A percentile compares a stretch with the other conserved stretches of the same genome.
These are phyloP conservation scores for Neobulgaria alba DNA, from an alignment of 2,329 filamentous ascomycete species.

Conservation along the genomic window DNA sequence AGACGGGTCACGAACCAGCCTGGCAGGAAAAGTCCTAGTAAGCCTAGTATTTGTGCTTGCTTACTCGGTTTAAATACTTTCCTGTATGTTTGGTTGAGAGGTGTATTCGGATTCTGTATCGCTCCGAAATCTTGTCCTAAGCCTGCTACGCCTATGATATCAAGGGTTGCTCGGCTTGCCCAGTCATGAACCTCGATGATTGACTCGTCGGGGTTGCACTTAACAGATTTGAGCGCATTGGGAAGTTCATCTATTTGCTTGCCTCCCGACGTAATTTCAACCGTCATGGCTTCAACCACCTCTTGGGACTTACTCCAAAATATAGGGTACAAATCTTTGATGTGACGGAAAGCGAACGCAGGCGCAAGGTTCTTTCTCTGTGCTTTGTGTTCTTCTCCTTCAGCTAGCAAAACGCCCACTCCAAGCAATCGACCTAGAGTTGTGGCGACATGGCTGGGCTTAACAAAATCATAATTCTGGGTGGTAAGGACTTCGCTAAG, in stretches of 20 bases:
- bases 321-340: constrained; percentile 74
- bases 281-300: constrained; percentile 53
- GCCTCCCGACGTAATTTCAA: constrained; percentile 35
- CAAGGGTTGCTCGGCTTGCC: constrained; percentile 60
- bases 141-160: constrained; percentile 67
- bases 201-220: constrained; percentile 25
- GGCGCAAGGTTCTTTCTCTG: constrained; percentile 74
- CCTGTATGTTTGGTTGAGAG: constrained; percentile 50
- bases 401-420: constrained; percentile 66
- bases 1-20: constrained; percentile 51
- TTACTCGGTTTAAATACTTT: constrained; percentile 44
- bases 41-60: constrained; percentile 44
- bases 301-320: constrained; percentile 76
- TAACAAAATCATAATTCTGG: constrained; percentile 62
- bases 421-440: constrained; percentile 58
- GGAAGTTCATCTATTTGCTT: constrained; percentile 27
- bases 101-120: constrained; percentile 49
- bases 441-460: constrained; percentile 45
- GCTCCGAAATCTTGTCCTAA: constrained; percentile 64
- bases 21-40: constrained; percentile 56
- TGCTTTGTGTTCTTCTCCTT: constrained; percentile 83
- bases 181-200: constrained; percentile 52
- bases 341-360: constrained; percentile 75
- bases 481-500: constrained; percentile 62
- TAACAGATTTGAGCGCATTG: constrained; percentile 9